Base-by-base conservation (phyloP, 108 stramenopile genomes). In the Aurantiochytrium sp. region DNA sequence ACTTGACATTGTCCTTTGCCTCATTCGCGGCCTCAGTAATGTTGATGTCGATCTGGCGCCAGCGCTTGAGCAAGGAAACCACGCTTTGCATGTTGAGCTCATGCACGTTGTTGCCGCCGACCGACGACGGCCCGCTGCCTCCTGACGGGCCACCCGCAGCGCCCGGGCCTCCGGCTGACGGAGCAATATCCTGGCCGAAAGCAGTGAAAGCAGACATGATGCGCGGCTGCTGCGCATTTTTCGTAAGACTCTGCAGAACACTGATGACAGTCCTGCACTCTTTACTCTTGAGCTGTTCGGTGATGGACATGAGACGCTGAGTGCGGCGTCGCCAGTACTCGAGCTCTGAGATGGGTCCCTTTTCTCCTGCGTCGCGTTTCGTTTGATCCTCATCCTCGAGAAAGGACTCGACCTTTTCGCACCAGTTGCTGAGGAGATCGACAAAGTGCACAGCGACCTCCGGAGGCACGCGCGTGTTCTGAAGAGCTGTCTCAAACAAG, bases 11-110 rank as follows among this genome's bases (percentile, higher is more conserved):
- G 90, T 95, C 94, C 92, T 93, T 94, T 58, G 94, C 94, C 72
- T 94, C 94, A 90, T 94, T 95, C 12, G 93, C 92, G n/a, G 93
- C 94, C 72, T 95, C 94, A 21, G 94, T 95, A 89, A 95, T 92
- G 87, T 88, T 59, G 28, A 94, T 89, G 91, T 95, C 93, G 28
- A 95, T 90, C 69, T 94, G 87, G n/a, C 87, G 60, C 94, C 94
- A 95, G 58, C 92, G 93, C 29, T 59, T 44, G 21, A 95, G 88
- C 28, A 94, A 87, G 5, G 87, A 59, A 16, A 90, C 60, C 0
- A 94, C 51, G 18, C 47, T 43, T 23, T 72, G 72, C 88, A 43
- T 55, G 23, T 83, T 25, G 25, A 72, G 18, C n/a, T 87, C 89
- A 23, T 6, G 8, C 16, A 5, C 10, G 51, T 45, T 16, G 5